phyloP scores from a whole-genome alignment of 208 protist species.

The Crithidia thermophila region DNA sequence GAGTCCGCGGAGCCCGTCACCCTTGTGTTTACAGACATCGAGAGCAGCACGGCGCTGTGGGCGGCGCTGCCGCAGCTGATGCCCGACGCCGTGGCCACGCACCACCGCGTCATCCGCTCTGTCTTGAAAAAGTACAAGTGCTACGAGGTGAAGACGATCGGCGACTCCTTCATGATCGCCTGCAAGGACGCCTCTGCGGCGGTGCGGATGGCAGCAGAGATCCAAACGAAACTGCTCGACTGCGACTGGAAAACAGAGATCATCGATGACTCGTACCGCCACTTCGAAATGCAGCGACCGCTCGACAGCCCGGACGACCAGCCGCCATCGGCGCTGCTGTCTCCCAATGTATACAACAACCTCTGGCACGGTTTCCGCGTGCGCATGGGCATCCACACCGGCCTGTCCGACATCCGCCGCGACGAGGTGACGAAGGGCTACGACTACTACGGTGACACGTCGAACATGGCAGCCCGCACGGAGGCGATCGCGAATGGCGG shows the following conservation, averaged over 20 bases:
- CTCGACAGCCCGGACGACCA: conserved; percentile 16
- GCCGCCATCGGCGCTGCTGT: conserved; percentile 31
- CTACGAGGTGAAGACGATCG: conserved; percentile 87
- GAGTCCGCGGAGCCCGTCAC: conserved; percentile 36
- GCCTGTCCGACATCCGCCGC: conserved; percentile 47
- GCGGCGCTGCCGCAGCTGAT: conserved; percentile 48
- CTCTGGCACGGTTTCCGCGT: conserved; percentile 57
- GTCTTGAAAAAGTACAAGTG: conserved; percentile 60
- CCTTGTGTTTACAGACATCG: conserved; percentile 75
- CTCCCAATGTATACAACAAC: conserved; percentile 30
- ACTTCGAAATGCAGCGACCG: conserved; percentile 14
- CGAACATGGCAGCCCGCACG: conserved; percentile 83
- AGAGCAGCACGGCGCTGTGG: conserved; percentile 77
- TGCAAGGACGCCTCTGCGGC: conserved; percentile 35
- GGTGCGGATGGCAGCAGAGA: conserved; percentile 46
- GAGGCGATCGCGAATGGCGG: conserved; percentile 73
- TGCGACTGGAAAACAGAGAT: conserved; percentile 53
- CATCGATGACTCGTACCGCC: conserved; percentile 39
- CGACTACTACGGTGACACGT: conserved; percentile 85
- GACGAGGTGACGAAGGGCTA: conserved; percentile 68
- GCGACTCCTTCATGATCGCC: conserved; percentile 86
- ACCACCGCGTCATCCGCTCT: conserved; percentile 69
- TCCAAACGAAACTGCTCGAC: conserved; percentile 47
- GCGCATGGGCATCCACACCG: conserved; percentile 61
- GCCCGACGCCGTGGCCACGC: conserved; percentile 53